phyloP scores from a whole-genome alignment of 1,284 basidiomycete genomes.

The Ganoderma lingzhi region DNA sequence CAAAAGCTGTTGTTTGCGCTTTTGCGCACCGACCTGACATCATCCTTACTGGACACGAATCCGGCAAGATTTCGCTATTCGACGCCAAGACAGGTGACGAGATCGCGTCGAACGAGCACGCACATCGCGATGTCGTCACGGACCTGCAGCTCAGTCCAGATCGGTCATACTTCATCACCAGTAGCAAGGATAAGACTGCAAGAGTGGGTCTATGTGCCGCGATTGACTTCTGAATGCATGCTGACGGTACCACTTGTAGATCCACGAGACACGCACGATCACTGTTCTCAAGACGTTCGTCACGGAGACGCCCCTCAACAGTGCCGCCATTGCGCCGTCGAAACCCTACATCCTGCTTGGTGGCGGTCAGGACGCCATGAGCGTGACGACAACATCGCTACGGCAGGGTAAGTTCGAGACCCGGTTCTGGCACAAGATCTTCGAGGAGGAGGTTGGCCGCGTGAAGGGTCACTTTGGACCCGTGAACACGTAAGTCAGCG shows the following conservation, averaged over 20 bases:
- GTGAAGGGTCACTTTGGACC: constrained; percentile 98
- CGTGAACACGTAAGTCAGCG: constrained; percentile 88
- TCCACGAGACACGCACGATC: constrained; percentile 91
- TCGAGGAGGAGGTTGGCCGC: constrained; percentile 97
- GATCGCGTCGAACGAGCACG: constrained; percentile 81
- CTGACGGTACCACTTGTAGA: constrained; percentile 50
- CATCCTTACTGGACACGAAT: constrained; percentile 95
- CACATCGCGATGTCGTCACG: constrained; percentile 86
- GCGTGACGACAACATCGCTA: constrained; percentile 92
- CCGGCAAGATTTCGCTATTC: constrained; percentile 93
- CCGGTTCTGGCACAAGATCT: constrained; percentile 98
- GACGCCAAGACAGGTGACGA: constrained; percentile 92
- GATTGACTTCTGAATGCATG: constrained; percentile 1
- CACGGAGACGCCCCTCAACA: constrained; percentile 97
- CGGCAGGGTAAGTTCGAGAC: constrained; percentile 99
- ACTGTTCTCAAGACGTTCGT: constrained; percentile 93
- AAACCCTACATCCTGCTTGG: constrained; percentile 92
- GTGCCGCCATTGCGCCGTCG: constrained; percentile 86
- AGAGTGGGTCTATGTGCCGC: constrained; percentile 66
- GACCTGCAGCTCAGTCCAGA: constrained; percentile 94
- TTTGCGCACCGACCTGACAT: constrained; percentile 85
- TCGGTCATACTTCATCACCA: constrained; percentile 95
- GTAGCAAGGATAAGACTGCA: constrained; percentile 96
- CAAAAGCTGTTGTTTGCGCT: constrained; percentile 95
- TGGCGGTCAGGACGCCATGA: constrained; percentile 98